Evolutionary conservation across 352 stramenopile species (phyloP), one percentile per base, ranked within the genome.

Genomic region (Pythium brachiatum): DNA sequence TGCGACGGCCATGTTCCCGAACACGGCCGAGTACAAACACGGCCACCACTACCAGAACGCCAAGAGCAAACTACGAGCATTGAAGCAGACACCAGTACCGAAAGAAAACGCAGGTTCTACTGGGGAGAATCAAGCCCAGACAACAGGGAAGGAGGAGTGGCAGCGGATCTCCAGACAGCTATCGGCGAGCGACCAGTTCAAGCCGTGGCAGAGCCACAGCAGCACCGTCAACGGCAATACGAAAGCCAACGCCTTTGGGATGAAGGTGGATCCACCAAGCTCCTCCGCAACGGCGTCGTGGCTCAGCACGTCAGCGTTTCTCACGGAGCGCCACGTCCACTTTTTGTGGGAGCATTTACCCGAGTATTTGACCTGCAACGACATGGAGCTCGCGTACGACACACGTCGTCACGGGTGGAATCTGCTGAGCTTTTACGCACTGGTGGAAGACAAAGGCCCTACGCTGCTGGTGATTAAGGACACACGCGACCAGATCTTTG

Each of bases 401-500:
- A 90, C 79, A 23, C 76, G 77, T 9, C 63, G 68, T 21, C 81
- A 92, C 58, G 83, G 83, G 13, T 92, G 81, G 76, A 92, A 83
- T 57, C 64, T 81, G 53, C 60, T 92, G 23, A 89, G 76, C 34
- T 89, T 90, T 52, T 92, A 85, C 56, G 60, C 76, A 1, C 68
- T 60, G 47, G 66, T 88, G 11, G 68, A 82, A 47, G 81, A 78
- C 60, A 83, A 86, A 56, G 83, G 82, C 0, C 81, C 83, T 21
- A 90, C 83, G 15, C 70, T 92, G 41, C 21, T 90, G 15, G 78
- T 88, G 7, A 58, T 92, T 6, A 81, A 90, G 43, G 83, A 92
- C 61, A 80, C 78, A 16, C 68, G 70, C 15, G 81, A 89, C 60
- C 80, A 89, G 57, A 72, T 92, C 34, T 92, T 92, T 60, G 83